Evolutionary conservation across 768 basidiomycete species (phyloP).

Genomic region (Phanerochaete carnosa): DNA sequence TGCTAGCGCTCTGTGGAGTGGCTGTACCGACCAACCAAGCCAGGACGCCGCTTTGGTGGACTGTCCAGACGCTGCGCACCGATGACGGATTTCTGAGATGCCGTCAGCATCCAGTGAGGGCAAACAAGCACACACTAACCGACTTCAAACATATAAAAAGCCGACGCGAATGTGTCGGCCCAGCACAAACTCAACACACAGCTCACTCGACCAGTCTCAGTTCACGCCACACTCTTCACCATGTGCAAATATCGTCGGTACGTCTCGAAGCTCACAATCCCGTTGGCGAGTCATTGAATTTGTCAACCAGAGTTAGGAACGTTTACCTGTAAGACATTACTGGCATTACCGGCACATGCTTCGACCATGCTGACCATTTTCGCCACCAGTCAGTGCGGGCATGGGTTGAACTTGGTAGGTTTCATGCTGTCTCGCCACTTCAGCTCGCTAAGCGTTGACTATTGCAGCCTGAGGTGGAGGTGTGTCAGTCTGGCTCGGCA

Average conservation of each 20-base stretch:
- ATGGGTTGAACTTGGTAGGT: conserved; percentile 42
- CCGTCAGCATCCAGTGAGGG: not conserved
- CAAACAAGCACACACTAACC: not conserved
- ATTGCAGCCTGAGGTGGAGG: conserved; percentile 36
- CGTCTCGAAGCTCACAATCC: not conserved
- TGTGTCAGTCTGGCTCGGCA: conserved; percentile 12
- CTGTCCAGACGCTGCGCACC: not conserved
- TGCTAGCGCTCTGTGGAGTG: not conserved
- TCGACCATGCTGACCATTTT: not conserved
- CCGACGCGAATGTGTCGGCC: not conserved
- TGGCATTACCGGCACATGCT: not conserved
- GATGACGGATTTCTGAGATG: not conserved
- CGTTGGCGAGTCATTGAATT: not conserved
- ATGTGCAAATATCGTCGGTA: conserved; percentile 18
- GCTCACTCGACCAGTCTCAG: not conserved
- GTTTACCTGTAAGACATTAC: conserved; percentile 1
- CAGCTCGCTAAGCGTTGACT: conserved; percentile 4
- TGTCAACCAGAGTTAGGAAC: conserved; percentile 12
- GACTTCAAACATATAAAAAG: not conserved
- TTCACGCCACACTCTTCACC: not conserved
- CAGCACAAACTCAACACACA: not conserved
- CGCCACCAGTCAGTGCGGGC: conserved; percentile 37
- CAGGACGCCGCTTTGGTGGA: not conserved
- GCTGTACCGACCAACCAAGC: not conserved
- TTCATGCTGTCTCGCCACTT: not conserved